Evolutionary conservation across 2,329 filamentous ascomycete genomes (phyloP).

Genomic region (Decorospora gaudefroyi): DNA sequence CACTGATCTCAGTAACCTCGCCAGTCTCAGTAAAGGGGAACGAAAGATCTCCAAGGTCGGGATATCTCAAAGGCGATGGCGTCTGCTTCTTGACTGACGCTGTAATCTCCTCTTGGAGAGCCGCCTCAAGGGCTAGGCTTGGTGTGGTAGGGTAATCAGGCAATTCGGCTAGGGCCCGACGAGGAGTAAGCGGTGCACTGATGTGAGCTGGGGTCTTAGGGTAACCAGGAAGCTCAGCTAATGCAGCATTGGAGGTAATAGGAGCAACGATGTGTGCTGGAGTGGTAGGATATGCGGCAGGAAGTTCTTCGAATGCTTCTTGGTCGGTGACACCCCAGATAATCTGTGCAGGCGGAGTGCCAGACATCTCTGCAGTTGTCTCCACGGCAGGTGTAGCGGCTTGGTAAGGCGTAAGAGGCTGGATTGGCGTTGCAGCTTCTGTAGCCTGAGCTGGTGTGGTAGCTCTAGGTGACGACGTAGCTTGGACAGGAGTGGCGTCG

Average conservation of each 20-base stretch:
- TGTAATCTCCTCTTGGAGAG: slow-evolving; percentile 33
- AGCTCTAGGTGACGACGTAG: too few relatives aligned
- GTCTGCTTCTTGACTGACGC: slow-evolving; percentile 36
- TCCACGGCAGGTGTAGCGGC: slow-evolving; percentile 4
- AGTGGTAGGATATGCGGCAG: slow-evolving; percentile 15
- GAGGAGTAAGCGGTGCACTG: slow-evolving; percentile 24
- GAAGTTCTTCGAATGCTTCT: slow-evolving; percentile 22
- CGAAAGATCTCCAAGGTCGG: slow-evolving; percentile 15
- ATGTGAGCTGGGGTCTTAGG: slow-evolving; percentile 33
- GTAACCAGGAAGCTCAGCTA: slow-evolving; percentile 29
- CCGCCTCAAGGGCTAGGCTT: slow-evolving; percentile 30
- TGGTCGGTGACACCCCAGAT: slow-evolving; percentile 21
- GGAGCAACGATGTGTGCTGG: slow-evolving; percentile 17
- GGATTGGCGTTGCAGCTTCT: neutral
- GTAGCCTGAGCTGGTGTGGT: slow-evolving; percentile 8
- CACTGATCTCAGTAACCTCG: slow-evolving; percentile 21
- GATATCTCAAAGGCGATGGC: slow-evolving; percentile 25
- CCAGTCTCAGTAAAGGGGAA: slow-evolving; percentile 13
- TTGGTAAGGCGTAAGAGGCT: slow-evolving; percentile 3
- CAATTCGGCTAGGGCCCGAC: slow-evolving; percentile 29
- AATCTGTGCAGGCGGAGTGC: slow-evolving; percentile 14
- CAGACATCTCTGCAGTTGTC: slow-evolving; percentile 3
- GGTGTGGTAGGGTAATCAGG: slow-evolving; percentile 32
- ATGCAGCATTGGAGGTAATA: slow-evolving; percentile 8
- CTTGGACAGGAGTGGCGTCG: slow-evolving; percentile 1